These are phyloP conservation scores for Meyerozyma sp. DNA, from an alignment of 1,139 yeast species.

Conservation along the genomic window DNA sequence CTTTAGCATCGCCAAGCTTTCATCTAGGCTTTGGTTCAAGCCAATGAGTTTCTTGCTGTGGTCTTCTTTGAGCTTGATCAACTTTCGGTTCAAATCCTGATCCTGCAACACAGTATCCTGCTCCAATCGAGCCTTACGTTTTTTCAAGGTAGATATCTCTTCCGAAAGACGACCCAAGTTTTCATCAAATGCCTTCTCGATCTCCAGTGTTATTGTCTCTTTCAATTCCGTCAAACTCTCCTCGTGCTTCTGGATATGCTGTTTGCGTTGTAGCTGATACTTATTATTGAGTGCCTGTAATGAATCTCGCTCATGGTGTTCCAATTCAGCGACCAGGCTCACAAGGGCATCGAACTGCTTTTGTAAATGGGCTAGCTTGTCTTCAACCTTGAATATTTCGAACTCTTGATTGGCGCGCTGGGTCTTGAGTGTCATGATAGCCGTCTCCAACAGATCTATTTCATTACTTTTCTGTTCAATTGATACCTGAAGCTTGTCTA, in stretches of 20 bases:
- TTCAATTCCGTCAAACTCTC: constrained; percentile 31
- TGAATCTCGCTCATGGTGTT: constrained; percentile 21
- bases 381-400: constrained; percentile 36
- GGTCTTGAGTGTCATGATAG: constrained; percentile 29
- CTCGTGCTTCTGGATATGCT: constrained; percentile 30
- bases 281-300: constrained; percentile 26
- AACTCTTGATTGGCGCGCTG: constrained; percentile 31
- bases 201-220: constrained; percentile 26
- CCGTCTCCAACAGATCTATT: constrained; percentile 15
- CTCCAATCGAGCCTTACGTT: constrained; percentile 12
- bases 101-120: constrained; percentile 10
- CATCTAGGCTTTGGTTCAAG: constrained; percentile 18
- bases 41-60: constrained; percentile 16
- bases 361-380: constrained; percentile 20
- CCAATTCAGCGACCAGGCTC: constrained; percentile 26
- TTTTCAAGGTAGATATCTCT: constrained; percentile 14
- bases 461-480: constrained; percentile 14
- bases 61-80: constrained; percentile 23
- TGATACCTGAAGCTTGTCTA: constrained; percentile 1
- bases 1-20: constrained; percentile 11
- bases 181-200: constrained; percentile 28
- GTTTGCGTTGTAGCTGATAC: constrained; percentile 27
- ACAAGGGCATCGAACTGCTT: constrained; percentile 14
- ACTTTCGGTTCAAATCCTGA: constrained; percentile 18
- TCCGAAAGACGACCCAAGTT: constrained; percentile 22